Evolutionary conservation across 2,329 filamentous ascomycete species (phyloP).

Genomic region (Furcasterigmium sp.): DNA sequence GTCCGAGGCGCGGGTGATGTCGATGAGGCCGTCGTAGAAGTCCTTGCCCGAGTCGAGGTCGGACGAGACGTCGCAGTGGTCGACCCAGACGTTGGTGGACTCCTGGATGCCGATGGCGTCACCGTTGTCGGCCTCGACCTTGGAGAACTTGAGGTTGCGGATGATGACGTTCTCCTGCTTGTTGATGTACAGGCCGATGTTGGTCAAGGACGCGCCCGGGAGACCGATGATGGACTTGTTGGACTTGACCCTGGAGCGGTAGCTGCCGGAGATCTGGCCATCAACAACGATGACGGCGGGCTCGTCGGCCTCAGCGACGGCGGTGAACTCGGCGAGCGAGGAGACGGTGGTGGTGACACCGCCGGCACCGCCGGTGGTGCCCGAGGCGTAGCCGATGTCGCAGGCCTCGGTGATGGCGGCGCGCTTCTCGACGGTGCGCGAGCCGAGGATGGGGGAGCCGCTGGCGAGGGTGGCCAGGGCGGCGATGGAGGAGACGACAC

Average conservation of each 20-base stretch:
- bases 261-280: slow-evolving; percentile 32
- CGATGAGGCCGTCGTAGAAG: slow-evolving; percentile 64
- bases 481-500: slow-evolving; percentile 18
- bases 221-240: slow-evolving; percentile 42
- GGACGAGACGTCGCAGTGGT: slow-evolving; percentile 61
- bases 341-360: slow-evolving; percentile 47
- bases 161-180: slow-evolving; percentile 54
- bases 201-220: slow-evolving; percentile 29
- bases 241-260: slow-evolving; percentile 33
- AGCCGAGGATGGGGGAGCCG: slow-evolving; percentile 20
- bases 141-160: slow-evolving; percentile 55
- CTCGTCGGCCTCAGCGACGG: slow-evolving; percentile 38
- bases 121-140: slow-evolving; percentile 49
- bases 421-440: slow-evolving; percentile 19
- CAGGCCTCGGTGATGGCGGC: slow-evolving; percentile 29
- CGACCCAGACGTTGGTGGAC: slow-evolving; percentile 59
- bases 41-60: slow-evolving; percentile 57
- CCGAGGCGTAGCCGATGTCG: slow-evolving; percentile 28
- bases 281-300: slow-evolving; percentile 35
- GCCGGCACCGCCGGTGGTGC: slow-evolving; percentile 46
- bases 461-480: slow-evolving; percentile 21
- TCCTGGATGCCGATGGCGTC: slow-evolving; percentile 56
- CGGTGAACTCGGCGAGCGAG: slow-evolving; percentile 38
- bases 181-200: slow-evolving; percentile 48
- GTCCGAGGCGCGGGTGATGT: slow-evolving; percentile 58